phyloP scores from a whole-genome alignment of 768 basidiomycete genomes.

The Leccinum olivaceopallidum region DNA sequence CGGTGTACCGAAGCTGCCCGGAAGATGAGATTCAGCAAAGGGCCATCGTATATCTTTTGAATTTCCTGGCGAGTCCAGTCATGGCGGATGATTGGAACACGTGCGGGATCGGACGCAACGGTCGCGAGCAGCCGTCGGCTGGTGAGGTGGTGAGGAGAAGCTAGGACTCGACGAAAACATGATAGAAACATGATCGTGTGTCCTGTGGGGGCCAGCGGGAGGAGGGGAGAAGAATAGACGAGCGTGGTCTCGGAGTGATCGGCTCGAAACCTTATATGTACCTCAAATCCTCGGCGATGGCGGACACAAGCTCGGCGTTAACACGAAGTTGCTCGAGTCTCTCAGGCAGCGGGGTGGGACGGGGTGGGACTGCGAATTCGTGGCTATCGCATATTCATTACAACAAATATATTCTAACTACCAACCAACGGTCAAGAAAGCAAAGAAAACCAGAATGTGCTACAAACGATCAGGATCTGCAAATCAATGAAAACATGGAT shows the following conservation, averaged over 20 bases:
- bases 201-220: not conserved
- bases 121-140: conserved; percentile 61
- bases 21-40: conserved; percentile 88
- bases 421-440: conserved; percentile 25
- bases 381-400: conserved; percentile 23
- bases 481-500: conserved; percentile 26
- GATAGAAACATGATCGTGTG: conserved; percentile 15
- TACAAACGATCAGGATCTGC: conserved; percentile 31
- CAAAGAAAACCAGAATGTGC: conserved; percentile 26
- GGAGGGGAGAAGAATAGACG: conserved; percentile 9
- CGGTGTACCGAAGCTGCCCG: conserved; percentile 84
- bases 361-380: not conserved
- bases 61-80: conserved; percentile 83
- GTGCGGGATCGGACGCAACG: conserved; percentile 31
- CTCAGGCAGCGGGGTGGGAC: conserved; percentile 1
- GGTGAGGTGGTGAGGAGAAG: conserved; percentile 13
- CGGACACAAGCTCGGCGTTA: conserved; percentile 10
- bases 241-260: not conserved
- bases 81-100: conserved; percentile 41
- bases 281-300: not conserved
- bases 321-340: not conserved
- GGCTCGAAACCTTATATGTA: not conserved
- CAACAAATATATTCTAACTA: conserved; percentile 31
- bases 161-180: conserved; percentile 8
- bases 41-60: conserved; percentile 79